These are phyloP conservation scores for Saccharomycopsis babjevae DNA, from an alignment of 805 yeast genomes.

Conservation along the genomic window DNA sequence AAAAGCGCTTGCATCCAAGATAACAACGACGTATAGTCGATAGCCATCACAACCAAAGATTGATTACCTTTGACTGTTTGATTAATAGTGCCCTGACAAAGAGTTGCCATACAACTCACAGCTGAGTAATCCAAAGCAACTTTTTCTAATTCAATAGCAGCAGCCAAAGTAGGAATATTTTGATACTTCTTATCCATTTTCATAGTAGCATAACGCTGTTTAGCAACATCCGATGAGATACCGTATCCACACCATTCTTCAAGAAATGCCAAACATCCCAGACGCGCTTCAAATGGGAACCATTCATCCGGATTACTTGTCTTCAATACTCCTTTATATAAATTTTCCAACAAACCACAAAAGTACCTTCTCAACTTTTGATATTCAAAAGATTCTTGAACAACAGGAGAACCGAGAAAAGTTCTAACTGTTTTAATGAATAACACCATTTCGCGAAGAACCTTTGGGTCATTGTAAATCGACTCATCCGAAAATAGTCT, in stretches of 20 bases:
- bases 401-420: conserved; percentile 43
- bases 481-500: conserved; percentile 43
- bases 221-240: conserved; percentile 45
- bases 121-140: conserved; percentile 61
- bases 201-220: conserved; percentile 56
- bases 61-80: conserved; percentile 37
- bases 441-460: conserved; percentile 50
- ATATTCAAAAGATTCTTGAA: conserved; percentile 58
- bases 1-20: conserved; percentile 76
- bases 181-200: conserved; percentile 30
- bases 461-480: conserved; percentile 57
- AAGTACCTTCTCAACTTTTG: conserved; percentile 76
- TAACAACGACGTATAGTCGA: conserved; percentile 58
- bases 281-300: conserved; percentile 81
- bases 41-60: conserved; percentile 45
- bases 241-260: conserved; percentile 97
- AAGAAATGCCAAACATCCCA: conserved; percentile 68
- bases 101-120: conserved; percentile 72
- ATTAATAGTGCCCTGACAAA: conserved; percentile 67
- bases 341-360: conserved; percentile 68
- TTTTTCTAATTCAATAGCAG: conserved; percentile 27
- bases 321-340: conserved; percentile 46
- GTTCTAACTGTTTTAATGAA: conserved; percentile 53
- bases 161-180: conserved; percentile 23
- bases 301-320: conserved; percentile 39